Percentiles rank a stretch among this genome's conserved stretches.
Evolutionary conservation across 306 rosid genomes (phyloP).

Genomic region (Malus sieversii): DNA sequence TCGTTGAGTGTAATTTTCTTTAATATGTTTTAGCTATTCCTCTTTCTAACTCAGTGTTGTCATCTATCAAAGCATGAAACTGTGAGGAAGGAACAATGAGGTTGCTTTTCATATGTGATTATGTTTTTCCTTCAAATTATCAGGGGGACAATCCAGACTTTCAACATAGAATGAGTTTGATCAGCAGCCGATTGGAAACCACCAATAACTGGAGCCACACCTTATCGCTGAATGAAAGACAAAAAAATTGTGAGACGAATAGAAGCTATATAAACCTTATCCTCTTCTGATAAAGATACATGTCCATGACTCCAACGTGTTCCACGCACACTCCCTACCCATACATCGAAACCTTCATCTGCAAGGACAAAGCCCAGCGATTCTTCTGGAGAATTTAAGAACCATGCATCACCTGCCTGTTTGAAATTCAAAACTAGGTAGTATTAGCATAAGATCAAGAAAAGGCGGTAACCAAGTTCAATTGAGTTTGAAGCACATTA

Average conservation of each 20-base stretch:
- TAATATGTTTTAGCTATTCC: background rate
- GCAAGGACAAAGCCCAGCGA: slow-evolving; percentile 91
- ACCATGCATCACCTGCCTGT: slow-evolving; percentile 95
- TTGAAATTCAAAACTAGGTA: slow-evolving; percentile 18
- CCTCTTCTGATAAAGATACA: slow-evolving; percentile 39
- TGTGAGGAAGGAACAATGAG: background rate
- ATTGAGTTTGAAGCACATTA: background rate
- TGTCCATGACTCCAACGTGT: slow-evolving; percentile 93
- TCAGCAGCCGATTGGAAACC: background rate
- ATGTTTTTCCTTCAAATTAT: slow-evolving; percentile 4
- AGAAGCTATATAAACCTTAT: slow-evolving; percentile 33
- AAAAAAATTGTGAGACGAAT: background rate
- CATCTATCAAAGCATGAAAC: background rate
- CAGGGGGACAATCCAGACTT: background rate
- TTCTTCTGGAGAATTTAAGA: slow-evolving; percentile 64
- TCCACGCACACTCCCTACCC: slow-evolving; percentile 96
- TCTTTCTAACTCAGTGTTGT: background rate
- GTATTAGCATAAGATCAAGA: slow-evolving; percentile 13
- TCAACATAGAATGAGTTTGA: background rate
- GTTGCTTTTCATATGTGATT: background rate
- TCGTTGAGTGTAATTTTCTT: background rate
- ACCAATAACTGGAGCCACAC: background rate
- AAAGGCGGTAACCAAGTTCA: background rate
- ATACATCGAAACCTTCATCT: slow-evolving; percentile 89
- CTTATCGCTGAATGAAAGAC: background rate